phyloP scores from a whole-genome alignment of 805 yeast species.

The Millerago galiae region DNA sequence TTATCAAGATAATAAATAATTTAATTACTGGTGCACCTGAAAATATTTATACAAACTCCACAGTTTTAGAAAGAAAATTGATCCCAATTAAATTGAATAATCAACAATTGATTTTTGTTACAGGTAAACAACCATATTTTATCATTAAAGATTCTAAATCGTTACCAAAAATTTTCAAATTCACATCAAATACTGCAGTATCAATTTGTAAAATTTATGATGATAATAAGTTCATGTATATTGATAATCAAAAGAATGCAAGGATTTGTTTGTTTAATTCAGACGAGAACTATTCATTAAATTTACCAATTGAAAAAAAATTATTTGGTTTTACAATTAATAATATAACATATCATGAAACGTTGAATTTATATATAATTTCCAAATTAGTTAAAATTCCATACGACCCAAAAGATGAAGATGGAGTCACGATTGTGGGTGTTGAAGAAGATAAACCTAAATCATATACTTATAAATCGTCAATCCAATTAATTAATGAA shows the following conservation, averaged over 20 bases:
- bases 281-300: conserved; percentile 47
- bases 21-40: conserved; percentile 74
- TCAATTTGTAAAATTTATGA: conserved; percentile 49
- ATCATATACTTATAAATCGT: conserved; percentile 54
- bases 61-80: conserved; percentile 60
- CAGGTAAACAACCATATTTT: conserved; percentile 68
- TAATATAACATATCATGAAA: conserved; percentile 62
- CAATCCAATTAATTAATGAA: conserved; percentile 57
- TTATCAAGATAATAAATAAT: conserved; percentile 35
- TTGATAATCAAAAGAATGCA: conserved; percentile 65
- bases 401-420: conserved; percentile 68
- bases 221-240: conserved; percentile 46
- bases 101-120: conserved; percentile 54
- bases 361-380: conserved; percentile 53
- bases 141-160: conserved; percentile 62
- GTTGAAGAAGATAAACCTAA: conserved; percentile 41
- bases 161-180: conserved; percentile 56
- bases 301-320: conserved; percentile 50
- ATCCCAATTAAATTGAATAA: conserved; percentile 54
- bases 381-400: conserved; percentile 55
- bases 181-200: conserved; percentile 58
- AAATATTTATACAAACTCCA: conserved; percentile 58
- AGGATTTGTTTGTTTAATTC: conserved; percentile 35
- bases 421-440: conserved; percentile 58
- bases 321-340: conserved; percentile 56